Evolutionary conservation across 1,284 basidiomycete genomes (phyloP), one percentile per base, ranked within the genome.

Genomic region (Sporisorium scitamineum): DNA sequence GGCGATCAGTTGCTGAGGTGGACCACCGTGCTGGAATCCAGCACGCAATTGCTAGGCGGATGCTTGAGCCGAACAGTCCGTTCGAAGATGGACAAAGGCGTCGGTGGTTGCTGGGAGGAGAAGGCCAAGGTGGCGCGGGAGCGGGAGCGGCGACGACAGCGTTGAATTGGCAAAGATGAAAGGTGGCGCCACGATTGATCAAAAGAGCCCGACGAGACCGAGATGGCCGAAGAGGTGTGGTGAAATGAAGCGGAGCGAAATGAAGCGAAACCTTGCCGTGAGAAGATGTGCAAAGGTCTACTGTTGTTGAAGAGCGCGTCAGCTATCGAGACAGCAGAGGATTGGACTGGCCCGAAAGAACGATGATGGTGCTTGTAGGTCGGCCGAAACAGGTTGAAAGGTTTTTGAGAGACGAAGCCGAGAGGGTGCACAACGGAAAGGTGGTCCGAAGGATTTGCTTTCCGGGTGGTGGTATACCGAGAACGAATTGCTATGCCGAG

Each of bases 231-330:
- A 16, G 16, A 26, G 11, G 31, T 31, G 7, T 18, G 7, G 31
- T 16, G 54, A 56, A 56, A 56, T 56, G 54, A 56, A 56, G 29
- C n/a, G 20, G n/a, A 50, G 48, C 29, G 18, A 31, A 31, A 50
- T 50, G 48, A 50, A 20, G 42, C 20, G 11, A 24, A 41, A 53
- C 24, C 52, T 53, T 53, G 27, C 18, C 42, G 42, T 34, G 54
- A 34, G 42, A 45, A 56, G 32, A 22, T 9, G 20, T 20, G 34
- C 29, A 34, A 10, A 20, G 47, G 26, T 9, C 1, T 3, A 20
- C 10, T 14, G 18, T 31, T 16, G 29, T 26, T 32, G 31, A 45
- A 31, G 27, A 41, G 27, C 57, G 34, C 50, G 37, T n/a, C 29
- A 34, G 20, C 26, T 29, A 29, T 44, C 20, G 5, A 31, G 26